These are phyloP conservation scores for Quercus cerris DNA, from an alignment of 306 rosid genomes.

Conservation along the genomic window DNA sequence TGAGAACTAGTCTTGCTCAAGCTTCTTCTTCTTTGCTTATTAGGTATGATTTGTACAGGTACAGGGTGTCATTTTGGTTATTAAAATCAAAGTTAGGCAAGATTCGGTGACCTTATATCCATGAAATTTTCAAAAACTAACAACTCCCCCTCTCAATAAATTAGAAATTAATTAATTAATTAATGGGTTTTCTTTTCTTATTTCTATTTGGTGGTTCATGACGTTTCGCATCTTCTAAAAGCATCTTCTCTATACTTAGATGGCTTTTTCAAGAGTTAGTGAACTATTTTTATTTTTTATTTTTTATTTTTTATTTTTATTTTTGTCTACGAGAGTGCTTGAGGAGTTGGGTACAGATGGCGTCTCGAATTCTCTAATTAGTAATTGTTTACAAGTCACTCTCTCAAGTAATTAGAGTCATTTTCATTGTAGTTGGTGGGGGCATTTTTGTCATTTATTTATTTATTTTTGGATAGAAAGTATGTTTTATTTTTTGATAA, in stretches of 20 bases:
- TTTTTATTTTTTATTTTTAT: neutral
- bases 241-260: conserved; percentile 29
- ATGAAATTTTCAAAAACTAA: conserved; percentile 29
- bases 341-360: conserved; percentile 35
- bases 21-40: conserved; percentile 3
- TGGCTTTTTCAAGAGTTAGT: conserved; percentile 50
- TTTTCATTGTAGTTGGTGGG: conserved; percentile 74
- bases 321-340: conserved; percentile 12
- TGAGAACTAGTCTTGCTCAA: neutral
- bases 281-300: conserved; percentile 25
- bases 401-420: conserved; percentile 25
- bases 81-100: conserved; percentile 47
- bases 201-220: conserved; percentile 13
- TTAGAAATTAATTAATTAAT: neutral
- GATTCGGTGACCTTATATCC: conserved; percentile 51
- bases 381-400: conserved; percentile 22
- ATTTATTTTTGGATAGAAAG: too few relatives aligned
- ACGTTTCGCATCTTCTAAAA: conserved; percentile 53
- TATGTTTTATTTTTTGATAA: neutral
- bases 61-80: conserved; percentile 35
- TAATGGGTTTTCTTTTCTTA: too few relatives aligned
- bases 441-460: conserved; percentile 38
- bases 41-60: conserved; percentile 27
- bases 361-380: conserved; percentile 26
- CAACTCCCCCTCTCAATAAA: conserved; percentile 29